These are phyloP conservation scores for Cyberlindnera mycetangii DNA, from an alignment of 805 yeast species.

Conservation along the genomic window DNA sequence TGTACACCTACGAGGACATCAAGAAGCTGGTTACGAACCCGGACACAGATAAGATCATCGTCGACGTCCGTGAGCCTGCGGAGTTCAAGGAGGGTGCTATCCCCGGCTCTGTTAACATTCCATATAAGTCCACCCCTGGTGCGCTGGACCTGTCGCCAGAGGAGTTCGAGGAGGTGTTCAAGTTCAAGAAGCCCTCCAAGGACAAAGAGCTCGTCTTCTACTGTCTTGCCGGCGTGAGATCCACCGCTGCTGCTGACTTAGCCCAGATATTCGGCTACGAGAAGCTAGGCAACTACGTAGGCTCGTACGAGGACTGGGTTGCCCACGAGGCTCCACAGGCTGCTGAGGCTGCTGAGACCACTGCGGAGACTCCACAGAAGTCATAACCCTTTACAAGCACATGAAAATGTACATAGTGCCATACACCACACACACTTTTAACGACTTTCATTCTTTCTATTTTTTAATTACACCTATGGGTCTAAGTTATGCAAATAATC, in stretches of 20 bases:
- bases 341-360: constrained; percentile 10
- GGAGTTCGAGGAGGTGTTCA: constrained; percentile 78
- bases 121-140: constrained; percentile 88
- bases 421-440: neutral
- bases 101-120: constrained; percentile 83
- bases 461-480: too few species aligned
- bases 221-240: constrained; percentile 91
- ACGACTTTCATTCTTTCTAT: neutral
- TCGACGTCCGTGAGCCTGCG: constrained; percentile 91
- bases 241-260: constrained; percentile 85
- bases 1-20: constrained; percentile 52
- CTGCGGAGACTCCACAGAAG: neutral
- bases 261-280: constrained; percentile 88
- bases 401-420: too few species aligned
- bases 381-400: too few species aligned
- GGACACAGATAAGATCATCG: constrained; percentile 51
- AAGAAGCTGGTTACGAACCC: constrained; percentile 42
- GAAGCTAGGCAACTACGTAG: constrained; percentile 80
- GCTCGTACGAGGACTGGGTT: constrained; percentile 87
- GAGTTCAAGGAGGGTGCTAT: constrained; percentile 71
- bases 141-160: constrained; percentile 78
- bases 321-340: constrained; percentile 35
- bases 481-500: too few species aligned
- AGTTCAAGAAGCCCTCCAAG: constrained; percentile 71
- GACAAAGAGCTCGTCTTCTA: constrained; percentile 80